These are phyloP conservation scores for Metschnikowia matae DNA, from an alignment of 805 yeast genomes.

Conservation along the genomic window DNA sequence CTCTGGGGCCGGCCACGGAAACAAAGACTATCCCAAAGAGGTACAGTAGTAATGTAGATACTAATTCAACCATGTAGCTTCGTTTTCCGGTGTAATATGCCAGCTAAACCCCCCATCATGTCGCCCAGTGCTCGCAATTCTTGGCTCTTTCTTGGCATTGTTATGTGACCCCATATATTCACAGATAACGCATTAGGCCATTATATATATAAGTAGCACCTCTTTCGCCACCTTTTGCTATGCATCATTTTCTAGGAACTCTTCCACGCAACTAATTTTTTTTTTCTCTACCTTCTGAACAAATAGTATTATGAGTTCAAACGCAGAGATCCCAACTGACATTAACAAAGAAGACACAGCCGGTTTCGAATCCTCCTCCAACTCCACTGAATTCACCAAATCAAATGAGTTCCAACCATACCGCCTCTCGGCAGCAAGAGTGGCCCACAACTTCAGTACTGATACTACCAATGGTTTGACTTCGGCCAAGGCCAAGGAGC, in stretches of 20 bases:
- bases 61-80: not conserved
- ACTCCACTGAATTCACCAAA: slow-evolving; percentile 10
- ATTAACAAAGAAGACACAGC: not conserved
- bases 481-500: slow-evolving; percentile 16
- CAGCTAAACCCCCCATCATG: not conserved
- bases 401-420: slow-evolving; percentile 20
- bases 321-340: not conserved
- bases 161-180: not conserved
- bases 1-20: too few species aligned
- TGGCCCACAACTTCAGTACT: slow-evolving; percentile 38
- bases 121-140: not conserved
- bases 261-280: not conserved
- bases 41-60: not conserved
- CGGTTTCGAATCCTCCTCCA: slow-evolving; percentile 10
- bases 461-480: slow-evolving; percentile 47
- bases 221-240: not conserved
- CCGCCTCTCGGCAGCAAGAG: slow-evolving; percentile 32
- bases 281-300: not conserved
- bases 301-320: not conserved
- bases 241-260: not conserved
- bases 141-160: slow-evolving; percentile 5
- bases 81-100: not conserved
- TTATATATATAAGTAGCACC: not conserved
- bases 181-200: not conserved
- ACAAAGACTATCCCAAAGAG: too few species aligned